Evolutionary conservation across 139 green algal species (phyloP), one percentile per base, ranked within the genome.

Genomic region (Chloropicon primus): DNA sequence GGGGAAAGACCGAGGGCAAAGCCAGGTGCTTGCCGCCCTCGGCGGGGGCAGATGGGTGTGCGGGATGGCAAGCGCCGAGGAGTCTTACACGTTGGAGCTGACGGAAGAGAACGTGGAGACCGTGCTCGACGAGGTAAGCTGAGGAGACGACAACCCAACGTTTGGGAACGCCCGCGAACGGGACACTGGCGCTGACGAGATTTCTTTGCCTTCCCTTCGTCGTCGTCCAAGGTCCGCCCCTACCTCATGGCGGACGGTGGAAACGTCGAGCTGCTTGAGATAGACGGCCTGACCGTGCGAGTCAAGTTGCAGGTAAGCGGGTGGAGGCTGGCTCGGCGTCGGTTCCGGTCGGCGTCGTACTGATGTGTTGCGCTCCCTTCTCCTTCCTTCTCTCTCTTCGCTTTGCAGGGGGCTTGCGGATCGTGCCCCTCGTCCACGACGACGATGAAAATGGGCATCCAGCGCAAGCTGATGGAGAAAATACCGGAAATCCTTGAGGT

Each of bases 361-460:
- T n/a, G n/a, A n/a, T n/a, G n/a, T 62, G 5, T 62, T 62, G 5
- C 41, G 5, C 10, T n/a, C 41, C 41, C 41, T 62, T 62, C 41
- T n/a, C n/a, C n/a, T n/a, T n/a, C n/a, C n/a, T n/a, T n/a, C n/a
- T n/a, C n/a, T n/a, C n/a, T n/a, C n/a, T 62, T 62, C 41, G 10
- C 10, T 62, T 85, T 98, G 62, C 77, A 94, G 79, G 95, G 95
- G 2, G 95, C 95, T 0, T 99, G 95, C 81, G 95, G 95, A 2
- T 96, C 88, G 2, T 99, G 95, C 84, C 95, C 95, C 27, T 91
- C 80, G 75, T 94, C 87, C 0, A 87, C 88, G 2, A 92, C 93
- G 2, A 99, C 95, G 28, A 98, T 99, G 95, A 97, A 93, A 10
- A 98, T 99, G 93, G 95, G 95, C 79, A 98, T 99, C 83, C 92